Evolutionary conservation across 345 rosid genomes (phyloP).

Genomic region (Firmiana major): DNA sequence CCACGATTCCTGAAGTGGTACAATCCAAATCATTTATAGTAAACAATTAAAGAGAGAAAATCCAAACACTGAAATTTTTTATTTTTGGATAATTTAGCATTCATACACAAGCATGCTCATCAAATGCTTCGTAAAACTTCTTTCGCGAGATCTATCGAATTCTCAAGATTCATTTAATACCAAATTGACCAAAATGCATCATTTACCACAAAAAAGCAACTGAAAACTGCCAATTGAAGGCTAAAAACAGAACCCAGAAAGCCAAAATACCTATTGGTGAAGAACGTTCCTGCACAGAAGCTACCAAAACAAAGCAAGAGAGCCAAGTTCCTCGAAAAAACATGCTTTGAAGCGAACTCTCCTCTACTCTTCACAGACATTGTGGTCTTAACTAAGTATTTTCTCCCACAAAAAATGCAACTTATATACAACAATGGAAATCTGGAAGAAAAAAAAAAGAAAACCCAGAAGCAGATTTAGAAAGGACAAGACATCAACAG

Average conservation of each 20-base stretch:
- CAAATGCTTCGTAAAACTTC: background rate
- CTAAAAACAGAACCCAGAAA: constrained; percentile 10
- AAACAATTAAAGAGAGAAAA: background rate
- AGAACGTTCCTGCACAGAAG: constrained; percentile 75
- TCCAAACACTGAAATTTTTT: background rate
- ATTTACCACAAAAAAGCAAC: background rate
- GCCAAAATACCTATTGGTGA: constrained; percentile 64
- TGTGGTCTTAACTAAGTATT: background rate
- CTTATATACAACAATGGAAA: background rate
- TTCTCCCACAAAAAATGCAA: constrained; percentile 8
- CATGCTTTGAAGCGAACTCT: constrained; percentile 37
- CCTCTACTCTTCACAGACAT: constrained; percentile 69
- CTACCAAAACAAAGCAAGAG: constrained; percentile 60
- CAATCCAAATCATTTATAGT: background rate
- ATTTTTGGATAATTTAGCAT: background rate
- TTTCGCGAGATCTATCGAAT: background rate
- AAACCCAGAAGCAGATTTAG: constrained; percentile 5
- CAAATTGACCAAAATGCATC: background rate
- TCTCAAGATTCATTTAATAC: background rate
- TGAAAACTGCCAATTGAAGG: background rate
- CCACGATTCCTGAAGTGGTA: background rate
- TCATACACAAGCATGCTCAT: background rate
- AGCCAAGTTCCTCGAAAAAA: constrained; percentile 47
- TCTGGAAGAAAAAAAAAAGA: background rate
- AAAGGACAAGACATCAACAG: background rate